Percentiles rank a stretch among this genome's conserved stretches.
phyloP scores from a whole-genome alignment of 208 protist genomes.

The Leishmania tarentolae region DNA sequence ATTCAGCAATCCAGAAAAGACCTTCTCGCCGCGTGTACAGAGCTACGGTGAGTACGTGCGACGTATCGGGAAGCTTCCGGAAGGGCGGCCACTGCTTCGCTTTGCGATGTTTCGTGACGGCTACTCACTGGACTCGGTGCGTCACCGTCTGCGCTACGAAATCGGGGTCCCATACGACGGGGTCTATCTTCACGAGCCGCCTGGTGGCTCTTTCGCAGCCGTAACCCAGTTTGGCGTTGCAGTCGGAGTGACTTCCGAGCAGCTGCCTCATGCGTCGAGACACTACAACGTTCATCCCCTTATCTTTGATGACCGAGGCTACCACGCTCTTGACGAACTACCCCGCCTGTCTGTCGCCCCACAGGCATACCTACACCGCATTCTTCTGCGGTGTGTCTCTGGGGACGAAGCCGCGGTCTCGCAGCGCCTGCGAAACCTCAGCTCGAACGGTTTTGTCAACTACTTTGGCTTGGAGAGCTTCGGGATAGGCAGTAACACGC shows the following conservation, averaged over 20 bases:
- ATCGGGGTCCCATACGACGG: slow-evolving; percentile 55
- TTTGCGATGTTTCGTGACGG: slow-evolving; percentile 83
- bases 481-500: slow-evolving; percentile 54
- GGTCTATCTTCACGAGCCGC: slow-evolving; percentile 36
- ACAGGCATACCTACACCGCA: slow-evolving; percentile 48
- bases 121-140: slow-evolving; percentile 47
- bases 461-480: slow-evolving; percentile 83
- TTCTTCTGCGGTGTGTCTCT: slow-evolving; percentile 72
- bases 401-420: slow-evolving; percentile 36
- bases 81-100: slow-evolving; percentile 49
- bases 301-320: slow-evolving; percentile 66
- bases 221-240: slow-evolving; percentile 68
- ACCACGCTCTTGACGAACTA: slow-evolving; percentile 35
- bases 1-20: slow-evolving; percentile 74
- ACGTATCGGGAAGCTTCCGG: slow-evolving; percentile 50
- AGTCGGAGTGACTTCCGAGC: slow-evolving; percentile 78
- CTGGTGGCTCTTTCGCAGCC: slow-evolving; percentile 69
- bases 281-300: slow-evolving; percentile 85
- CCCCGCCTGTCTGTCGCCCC: slow-evolving; percentile 18
- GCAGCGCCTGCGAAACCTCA: slow-evolving; percentile 27
- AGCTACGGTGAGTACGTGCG: slow-evolving; percentile 83
- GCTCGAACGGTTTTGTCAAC: slow-evolving; percentile 71
- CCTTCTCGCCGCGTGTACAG: slow-evolving; percentile 56
- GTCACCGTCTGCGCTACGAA: slow-evolving; percentile 75
- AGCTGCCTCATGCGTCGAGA: slow-evolving; percentile 72